Percentiles rank a stretch among this genome's conserved stretches.
Conservation (phyloP, 106 monocot species). For the Narthecium ossifragum region DNA sequence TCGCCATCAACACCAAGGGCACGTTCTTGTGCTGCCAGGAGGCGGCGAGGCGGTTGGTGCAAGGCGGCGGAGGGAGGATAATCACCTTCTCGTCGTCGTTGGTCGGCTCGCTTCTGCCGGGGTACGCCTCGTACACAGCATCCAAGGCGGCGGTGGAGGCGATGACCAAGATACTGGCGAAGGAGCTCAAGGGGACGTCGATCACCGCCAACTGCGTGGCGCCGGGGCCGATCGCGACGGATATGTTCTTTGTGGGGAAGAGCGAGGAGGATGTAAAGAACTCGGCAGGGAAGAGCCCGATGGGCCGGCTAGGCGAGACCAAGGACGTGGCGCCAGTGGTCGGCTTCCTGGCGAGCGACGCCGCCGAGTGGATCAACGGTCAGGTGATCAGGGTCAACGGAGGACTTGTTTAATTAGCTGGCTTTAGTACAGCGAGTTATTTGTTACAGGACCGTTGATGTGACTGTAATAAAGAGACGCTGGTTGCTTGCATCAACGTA, state of each 20-base stretch:
- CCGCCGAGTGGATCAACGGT: conserved; percentile 66
- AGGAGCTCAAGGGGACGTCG: conserved; percentile 46
- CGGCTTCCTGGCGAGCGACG: conserved; percentile 47
- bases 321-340: conserved; percentile 52
- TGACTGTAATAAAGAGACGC: too few relatives aligned
- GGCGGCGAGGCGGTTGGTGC: too few relatives aligned
- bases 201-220: conserved; percentile 67
- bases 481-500: too few relatives aligned
- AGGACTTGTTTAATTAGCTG: conserved; percentile 32
- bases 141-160: too few relatives aligned
- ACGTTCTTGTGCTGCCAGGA: too few relatives aligned
- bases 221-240: conserved; percentile 53
- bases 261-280: conserved; percentile 24
- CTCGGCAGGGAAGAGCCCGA: conserved; percentile 11
- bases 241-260: conserved; percentile 48
- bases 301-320: conserved; percentile 44
- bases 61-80: conserved; percentile 54
- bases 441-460: too few relatives aligned
- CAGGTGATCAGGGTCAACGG: conserved; percentile 59
- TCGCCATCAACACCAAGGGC: conserved; percentile 54
- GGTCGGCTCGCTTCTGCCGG: conserved; percentile 17
- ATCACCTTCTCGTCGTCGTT: conserved; percentile 33
- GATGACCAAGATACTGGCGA: too few relatives aligned
- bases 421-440: too few relatives aligned
- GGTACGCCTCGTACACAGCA: conserved; percentile 44